Evolutionary conservation across 306 rosid genomes (phyloP).

Genomic region (Pueraria montana): DNA sequence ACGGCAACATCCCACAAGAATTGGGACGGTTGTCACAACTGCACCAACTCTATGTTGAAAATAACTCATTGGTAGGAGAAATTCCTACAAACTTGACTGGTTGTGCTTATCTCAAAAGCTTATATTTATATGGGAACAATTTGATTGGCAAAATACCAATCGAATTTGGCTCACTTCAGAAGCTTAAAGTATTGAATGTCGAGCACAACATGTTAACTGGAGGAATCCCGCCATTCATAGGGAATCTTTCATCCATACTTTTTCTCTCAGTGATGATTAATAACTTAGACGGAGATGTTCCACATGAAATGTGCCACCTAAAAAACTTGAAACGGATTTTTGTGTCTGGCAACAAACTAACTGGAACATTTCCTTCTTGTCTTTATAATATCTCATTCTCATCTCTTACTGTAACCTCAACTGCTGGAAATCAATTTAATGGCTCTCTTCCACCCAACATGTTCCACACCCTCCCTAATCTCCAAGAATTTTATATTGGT

Average conservation of each 20-base stretch:
- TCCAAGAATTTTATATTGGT: not conserved
- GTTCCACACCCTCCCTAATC: not conserved
- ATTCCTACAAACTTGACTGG: not conserved
- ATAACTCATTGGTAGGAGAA: not conserved
- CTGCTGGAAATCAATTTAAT: not conserved
- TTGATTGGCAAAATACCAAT: not conserved
- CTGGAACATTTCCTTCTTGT: not conserved
- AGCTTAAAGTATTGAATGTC: not conserved
- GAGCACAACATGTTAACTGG: not conserved
- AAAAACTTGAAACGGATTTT: no score
- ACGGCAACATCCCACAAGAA: not conserved
- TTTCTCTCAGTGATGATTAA: no score
- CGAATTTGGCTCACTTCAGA: not conserved
- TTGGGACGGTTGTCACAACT: not conserved
- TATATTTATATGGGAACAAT: not conserved
- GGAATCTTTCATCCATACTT: not conserved
- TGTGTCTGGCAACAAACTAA: not conserved
- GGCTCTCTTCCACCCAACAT: not conserved
- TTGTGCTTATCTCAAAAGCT: not conserved
- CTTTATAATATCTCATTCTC: not conserved
- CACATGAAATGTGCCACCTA: not conserved
- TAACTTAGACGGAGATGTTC: not conserved
- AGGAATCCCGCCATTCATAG: not conserved
- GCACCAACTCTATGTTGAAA: not conserved
- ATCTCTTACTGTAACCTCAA: not conserved